Evolutionary conservation across 2,329 filamentous ascomycete species (phyloP), one percentile per base, ranked within the genome.

Genomic region (Daldinia sp.): DNA sequence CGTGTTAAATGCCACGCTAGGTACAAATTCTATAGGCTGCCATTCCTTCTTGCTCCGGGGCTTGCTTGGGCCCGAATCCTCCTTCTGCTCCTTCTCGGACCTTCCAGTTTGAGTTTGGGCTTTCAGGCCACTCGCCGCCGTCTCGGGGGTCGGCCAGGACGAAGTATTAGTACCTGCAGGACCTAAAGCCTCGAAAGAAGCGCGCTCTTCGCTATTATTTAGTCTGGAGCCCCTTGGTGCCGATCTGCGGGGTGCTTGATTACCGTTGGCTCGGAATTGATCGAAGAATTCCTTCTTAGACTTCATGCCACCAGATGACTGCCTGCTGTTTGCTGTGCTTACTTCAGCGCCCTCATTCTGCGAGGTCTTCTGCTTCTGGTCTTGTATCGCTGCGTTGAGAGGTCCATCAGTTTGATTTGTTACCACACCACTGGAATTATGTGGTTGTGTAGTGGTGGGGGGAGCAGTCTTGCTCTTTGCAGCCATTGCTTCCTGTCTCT

Each of bases 71-170:
- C 76, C 71, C 73, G 82, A 71, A 56, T 87, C 79, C n/a, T 85
- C 87, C 64, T 88, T 84, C 64, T 92, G 89, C 45, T 87, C 83
- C 10, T 83, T 82, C 19, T 86, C 81, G 29, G 81, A 77, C 54
- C 81, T 79, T 76, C 92, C 92, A 57, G 89, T 84, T 54, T 87
- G 82, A 1, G 82, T 78, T 76, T 92, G 93, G 72, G 89, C 89
- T 78, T 91, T 92, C 64, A 91, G 86, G 70, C 95, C 93, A 50
- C 89, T 88, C 53, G 90, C 87, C 1, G 89, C 90, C 50, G 84
- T 89, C 70, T 97, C 92, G 0, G 93, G 93, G 2, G 94, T 98
- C 13, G 95, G 95, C 95, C 95, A 99, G 17, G 88, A 88, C 54
- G 87, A 81, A 50, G 92, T 84, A 76, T 98, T 85, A 76, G 97